A percentile compares a stretch with the other conserved stretches of the same genome.
These are phyloP conservation scores for Glycyrrhiza uralensis DNA, from an alignment of 306 rosid genomes.

Conservation along the genomic window DNA sequence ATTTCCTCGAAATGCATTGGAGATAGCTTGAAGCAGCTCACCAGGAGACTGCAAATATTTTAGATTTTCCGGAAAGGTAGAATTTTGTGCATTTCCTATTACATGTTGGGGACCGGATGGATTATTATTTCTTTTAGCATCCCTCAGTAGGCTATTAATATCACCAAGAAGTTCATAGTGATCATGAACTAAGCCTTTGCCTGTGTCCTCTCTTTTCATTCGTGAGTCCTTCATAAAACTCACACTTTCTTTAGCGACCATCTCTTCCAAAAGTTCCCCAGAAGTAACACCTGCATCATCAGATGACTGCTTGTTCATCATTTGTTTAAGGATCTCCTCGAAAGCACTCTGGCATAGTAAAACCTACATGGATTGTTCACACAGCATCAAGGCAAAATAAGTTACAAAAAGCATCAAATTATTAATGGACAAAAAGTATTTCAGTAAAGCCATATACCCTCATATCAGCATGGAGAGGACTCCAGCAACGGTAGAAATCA, in stretches of 20 bases:
- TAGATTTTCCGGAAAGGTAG: constrained; percentile 54
- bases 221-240: constrained; percentile 45
- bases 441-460: constrained; percentile 51
- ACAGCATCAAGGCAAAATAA: constrained; percentile 18
- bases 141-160: constrained; percentile 64
- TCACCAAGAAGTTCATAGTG: constrained; percentile 76
- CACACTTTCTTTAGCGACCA: constrained; percentile 52
- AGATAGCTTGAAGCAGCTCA: constrained; percentile 74
- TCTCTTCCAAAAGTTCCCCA: constrained; percentile 48
- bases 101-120: constrained; percentile 45
- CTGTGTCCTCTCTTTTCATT: constrained; percentile 48
- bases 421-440: neutral
- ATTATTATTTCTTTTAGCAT: constrained; percentile 54
- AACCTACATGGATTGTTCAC: constrained; percentile 47
- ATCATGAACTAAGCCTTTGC: constrained; percentile 54
- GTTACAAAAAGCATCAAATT: constrained; percentile 23
- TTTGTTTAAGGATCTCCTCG: constrained; percentile 86
- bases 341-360: constrained; percentile 89
- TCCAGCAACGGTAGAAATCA: constrained; percentile 90
- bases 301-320: constrained; percentile 57
- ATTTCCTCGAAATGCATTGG: constrained; percentile 78
- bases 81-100: constrained; percentile 40
- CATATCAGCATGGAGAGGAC: constrained; percentile 88
- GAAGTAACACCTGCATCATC: constrained; percentile 39
- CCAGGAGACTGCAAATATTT: constrained; percentile 67